Evolutionary conservation across 495 filamentous ascomycete genomes (phyloP).

Genomic region (Sordaria brevicollis): DNA sequence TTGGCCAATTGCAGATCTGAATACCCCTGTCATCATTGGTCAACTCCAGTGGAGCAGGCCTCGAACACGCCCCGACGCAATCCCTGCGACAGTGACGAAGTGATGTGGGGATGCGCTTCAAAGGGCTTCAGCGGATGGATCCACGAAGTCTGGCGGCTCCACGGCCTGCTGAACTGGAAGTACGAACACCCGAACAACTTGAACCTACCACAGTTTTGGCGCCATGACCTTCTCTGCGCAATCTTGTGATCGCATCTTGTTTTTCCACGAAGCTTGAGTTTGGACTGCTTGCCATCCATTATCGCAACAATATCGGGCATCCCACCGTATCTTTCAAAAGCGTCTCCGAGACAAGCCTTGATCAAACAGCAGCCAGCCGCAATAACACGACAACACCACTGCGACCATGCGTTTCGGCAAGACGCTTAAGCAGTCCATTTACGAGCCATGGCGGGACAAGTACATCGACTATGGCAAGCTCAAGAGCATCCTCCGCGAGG

Average conservation of each 20-base stretch:
- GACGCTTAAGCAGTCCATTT: conserved; percentile 67
- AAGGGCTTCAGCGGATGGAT: background rate
- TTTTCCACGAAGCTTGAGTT: background rate
- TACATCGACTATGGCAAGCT: conserved; percentile 95
- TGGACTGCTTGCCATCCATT: background rate
- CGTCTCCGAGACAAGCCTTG: background rate
- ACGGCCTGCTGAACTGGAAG: no score
- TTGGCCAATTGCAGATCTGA: background rate
- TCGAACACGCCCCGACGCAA: background rate
- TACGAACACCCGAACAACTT: background rate
- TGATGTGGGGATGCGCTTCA: background rate
- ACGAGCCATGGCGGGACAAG: conserved; percentile 80
- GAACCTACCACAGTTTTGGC: no score
- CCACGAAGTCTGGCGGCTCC: background rate
- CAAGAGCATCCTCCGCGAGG: conserved; percentile 77
- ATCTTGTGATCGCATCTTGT: background rate
- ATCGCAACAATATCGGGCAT: background rate
- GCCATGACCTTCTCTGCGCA: background rate
- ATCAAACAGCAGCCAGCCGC: background rate
- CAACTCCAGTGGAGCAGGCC: background rate
- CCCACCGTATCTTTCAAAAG: background rate
- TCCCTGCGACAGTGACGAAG: background rate
- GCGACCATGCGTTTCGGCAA: conserved; percentile 80
- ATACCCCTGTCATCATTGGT: background rate
- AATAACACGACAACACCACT: background rate